Evolutionary conservation across 1,139 yeast species (phyloP).

Genomic region (Suhomyces bolitotheri): DNA sequence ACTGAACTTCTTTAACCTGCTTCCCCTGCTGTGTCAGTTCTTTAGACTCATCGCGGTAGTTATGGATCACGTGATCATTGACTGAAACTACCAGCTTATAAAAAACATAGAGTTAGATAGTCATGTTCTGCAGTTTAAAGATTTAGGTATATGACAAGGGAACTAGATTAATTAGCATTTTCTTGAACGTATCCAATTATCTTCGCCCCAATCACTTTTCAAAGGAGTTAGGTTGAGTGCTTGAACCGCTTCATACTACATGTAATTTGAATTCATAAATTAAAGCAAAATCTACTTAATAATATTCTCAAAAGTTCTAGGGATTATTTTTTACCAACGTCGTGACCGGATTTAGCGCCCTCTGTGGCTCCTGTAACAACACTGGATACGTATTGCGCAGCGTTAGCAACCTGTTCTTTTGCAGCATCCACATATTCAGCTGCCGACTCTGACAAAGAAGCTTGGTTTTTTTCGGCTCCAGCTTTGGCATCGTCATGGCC

Average conservation of each 20-base stretch:
- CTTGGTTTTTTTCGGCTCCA: slow-evolving; percentile 28
- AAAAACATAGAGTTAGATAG: too few species aligned
- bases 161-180: too few species aligned
- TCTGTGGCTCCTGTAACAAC: slow-evolving; percentile 61
- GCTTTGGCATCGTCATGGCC: slow-evolving; percentile 49
- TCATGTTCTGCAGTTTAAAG: too few species aligned
- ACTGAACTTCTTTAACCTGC: too few species aligned
- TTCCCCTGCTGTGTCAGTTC: not conserved
- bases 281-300: not conserved
- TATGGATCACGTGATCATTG: slow-evolving; percentile 1
- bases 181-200: too few species aligned
- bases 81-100: not conserved
- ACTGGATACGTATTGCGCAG: slow-evolving; percentile 61
- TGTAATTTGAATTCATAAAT: not conserved
- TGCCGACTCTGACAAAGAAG: slow-evolving; percentile 55
- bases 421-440: slow-evolving; percentile 61
- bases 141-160: too few species aligned
- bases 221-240: too few species aligned
- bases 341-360: slow-evolving; percentile 53
- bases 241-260: too few species aligned
- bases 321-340: slow-evolving; percentile 33
- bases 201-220: too few species aligned
- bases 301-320: too few species aligned
- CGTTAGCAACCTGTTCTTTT: slow-evolving; percentile 59
- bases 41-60: too few species aligned